Evolutionary conservation across 371 early-diverging fungal species (phyloP), one percentile per base, ranked within the genome.

Genomic region (Entomophthora muscae): DNA sequence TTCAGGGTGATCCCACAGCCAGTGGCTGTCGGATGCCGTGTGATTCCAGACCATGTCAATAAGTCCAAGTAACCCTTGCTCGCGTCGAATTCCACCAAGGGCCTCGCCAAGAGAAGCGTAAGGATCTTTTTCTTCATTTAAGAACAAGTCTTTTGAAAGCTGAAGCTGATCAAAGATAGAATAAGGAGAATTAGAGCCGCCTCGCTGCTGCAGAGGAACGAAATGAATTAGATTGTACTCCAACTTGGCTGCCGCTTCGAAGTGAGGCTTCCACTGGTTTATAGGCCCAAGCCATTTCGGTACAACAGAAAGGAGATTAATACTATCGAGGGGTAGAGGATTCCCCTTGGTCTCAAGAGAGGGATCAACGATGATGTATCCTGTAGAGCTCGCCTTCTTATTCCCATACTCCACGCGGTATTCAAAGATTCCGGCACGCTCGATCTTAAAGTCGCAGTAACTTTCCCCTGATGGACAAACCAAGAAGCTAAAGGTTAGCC

Each of bases 21-120:
- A 98, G 2, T 69, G 74, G 12, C 89, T 86, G 69, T 94, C 87
- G 72, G 83, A 78, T 29, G 95, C 89, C 3, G 95, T 96, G 70
- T 98, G 98, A 74, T 98, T 98, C 93, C 93, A 96, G 1, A 98
- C 98, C 63, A 98, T 84, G 71, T 98, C 98, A 17, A 92, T 89
- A 55, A 90, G 71, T 62, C 84, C 79, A 42, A 95, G 70, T 31
- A 93, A 79, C 2, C 83, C 84, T 64, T 82, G 80, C 27, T 83
- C 78, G 1, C 73, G 64, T 53, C 81, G 76, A 57, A 90, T 79
- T 21, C 66, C 62, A 27, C 68, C 68, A 33, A 96, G 67, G 32
- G 73, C 70, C 0, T 73, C 63, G 55, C 75, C 65, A 21, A 93
- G 70, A 28, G 72, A 72, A 21, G 73, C 61, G 5, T 65, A 61